phyloP scores from a whole-genome alignment of 257 asterid genomes.

The Ophiorrhiza pumila region DNA sequence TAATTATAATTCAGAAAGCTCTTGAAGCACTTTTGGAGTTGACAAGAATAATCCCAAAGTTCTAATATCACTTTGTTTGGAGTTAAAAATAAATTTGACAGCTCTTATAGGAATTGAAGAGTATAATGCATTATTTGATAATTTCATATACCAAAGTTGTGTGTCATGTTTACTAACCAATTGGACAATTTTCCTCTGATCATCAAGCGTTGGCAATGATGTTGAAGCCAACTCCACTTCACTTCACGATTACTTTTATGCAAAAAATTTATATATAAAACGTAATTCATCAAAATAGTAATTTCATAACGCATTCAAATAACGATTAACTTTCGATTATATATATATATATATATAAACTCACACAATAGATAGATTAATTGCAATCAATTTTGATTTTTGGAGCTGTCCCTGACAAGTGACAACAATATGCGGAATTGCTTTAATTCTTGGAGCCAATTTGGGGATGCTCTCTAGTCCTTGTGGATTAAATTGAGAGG shows the following conservation, averaged over 20 bases:
- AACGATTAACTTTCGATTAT: no score
- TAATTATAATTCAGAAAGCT: slow-evolving; percentile 26
- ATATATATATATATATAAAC: no score
- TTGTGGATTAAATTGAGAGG: slow-evolving; percentile 62
- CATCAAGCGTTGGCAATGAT: slow-evolving; percentile 43
- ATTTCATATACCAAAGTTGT: slow-evolving; percentile 40
- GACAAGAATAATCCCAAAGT: no score
- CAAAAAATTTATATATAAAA: no score
- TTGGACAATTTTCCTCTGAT: slow-evolving; percentile 54
- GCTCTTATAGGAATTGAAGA: slow-evolving; percentile 52
- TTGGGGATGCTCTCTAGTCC: slow-evolving; percentile 34
- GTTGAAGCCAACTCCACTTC: slow-evolving; percentile 54
- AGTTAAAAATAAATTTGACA: slow-evolving; percentile 56
- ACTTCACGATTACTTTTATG: no score
- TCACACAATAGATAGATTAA: no score
- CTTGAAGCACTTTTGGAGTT: no score
- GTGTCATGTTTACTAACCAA: slow-evolving; percentile 67
- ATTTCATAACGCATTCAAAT: no score
- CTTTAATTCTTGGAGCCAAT: slow-evolving; percentile 35
- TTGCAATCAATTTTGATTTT: no score
- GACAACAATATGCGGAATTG: slow-evolving; percentile 39
- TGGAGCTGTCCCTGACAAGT: no score
- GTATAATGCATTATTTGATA: slow-evolving; percentile 48
- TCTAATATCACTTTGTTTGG: no score
- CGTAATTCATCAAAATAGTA: no score